Conservation (phyloP, 2,329 filamentous ascomycete species). For the Stromatinia cepivora region DNA sequence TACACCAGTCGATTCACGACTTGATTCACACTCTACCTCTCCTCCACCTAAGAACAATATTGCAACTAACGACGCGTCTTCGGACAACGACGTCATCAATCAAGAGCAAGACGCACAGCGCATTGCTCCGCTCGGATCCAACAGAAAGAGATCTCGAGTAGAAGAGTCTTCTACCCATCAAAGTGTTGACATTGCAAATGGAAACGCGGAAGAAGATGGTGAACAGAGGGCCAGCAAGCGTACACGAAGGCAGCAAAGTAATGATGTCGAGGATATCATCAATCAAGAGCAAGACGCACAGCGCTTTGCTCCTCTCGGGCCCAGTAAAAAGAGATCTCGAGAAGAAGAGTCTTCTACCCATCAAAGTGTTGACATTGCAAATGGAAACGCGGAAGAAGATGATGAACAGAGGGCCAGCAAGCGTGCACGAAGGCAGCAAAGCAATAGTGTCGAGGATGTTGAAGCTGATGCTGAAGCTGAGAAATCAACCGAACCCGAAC, state of each 20-base stretch:
- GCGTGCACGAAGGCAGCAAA: conserved; percentile 15
- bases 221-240: conserved; percentile 15
- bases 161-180: background rate
- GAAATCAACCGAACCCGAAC: conserved; percentile 8
- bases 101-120: conserved; percentile 1
- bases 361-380: background rate
- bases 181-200: background rate
- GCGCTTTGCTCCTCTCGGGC: background rate
- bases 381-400: background rate
- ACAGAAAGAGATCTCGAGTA: conserved; percentile 18
- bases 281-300: conserved; percentile 1
- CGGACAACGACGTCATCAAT: conserved; percentile 7
- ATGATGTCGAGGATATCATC: background rate
- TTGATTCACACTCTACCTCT: conserved; percentile 22
- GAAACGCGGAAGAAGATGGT: background rate
- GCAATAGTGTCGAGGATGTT: background rate
- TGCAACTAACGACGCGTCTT: conserved; percentile 15
- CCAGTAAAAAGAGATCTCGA: conserved; percentile 20
- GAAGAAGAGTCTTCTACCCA: background rate
- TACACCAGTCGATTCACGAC: conserved; percentile 13
- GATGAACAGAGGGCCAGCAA: conserved; percentile 8
- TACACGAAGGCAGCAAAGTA: conserved; percentile 1
- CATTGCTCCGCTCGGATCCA: background rate
- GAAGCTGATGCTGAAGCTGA: background rate
- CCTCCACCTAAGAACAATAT: conserved; percentile 2